A percentile compares a stretch with the other conserved stretches of the same genome.
Evolutionary conservation across 352 stramenopile species (phyloP).

Genomic region (Globisporangium splendens): DNA sequence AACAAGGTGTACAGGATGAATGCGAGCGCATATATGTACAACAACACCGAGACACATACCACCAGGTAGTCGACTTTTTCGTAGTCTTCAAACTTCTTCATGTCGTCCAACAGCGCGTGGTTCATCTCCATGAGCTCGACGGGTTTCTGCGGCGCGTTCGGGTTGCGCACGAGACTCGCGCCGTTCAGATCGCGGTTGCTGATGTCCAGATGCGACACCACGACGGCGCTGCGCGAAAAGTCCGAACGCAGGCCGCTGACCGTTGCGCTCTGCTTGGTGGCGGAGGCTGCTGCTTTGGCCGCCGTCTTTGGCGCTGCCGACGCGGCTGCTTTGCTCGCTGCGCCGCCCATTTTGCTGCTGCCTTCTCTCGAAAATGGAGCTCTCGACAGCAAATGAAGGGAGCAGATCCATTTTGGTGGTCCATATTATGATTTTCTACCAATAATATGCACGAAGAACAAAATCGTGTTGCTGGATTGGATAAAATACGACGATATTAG

Average conservation of each 20-base stretch:
- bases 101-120: slow-evolving; percentile 37
- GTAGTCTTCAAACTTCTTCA: slow-evolving; percentile 51
- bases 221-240: slow-evolving; percentile 33
- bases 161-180: slow-evolving; percentile 19
- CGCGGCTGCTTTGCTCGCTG: slow-evolving; percentile 14
- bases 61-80: slow-evolving; percentile 46
- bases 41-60: slow-evolving; percentile 6
- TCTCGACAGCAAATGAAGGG: neutral
- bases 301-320: slow-evolving; percentile 13
- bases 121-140: slow-evolving; percentile 60
- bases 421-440: neutral
- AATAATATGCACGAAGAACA: neutral
- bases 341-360: slow-evolving; percentile 11
- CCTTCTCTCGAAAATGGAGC: neutral
- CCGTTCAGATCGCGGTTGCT: slow-evolving; percentile 19
- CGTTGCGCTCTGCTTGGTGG: neutral
- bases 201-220: slow-evolving; percentile 23
- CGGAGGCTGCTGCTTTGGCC: neutral
- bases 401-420: slow-evolving; percentile 9
- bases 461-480: neutral
- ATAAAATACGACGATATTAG: neutral
- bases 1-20: too few relatives aligned
- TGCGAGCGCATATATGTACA: too few relatives aligned
- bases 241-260: slow-evolving; percentile 29
- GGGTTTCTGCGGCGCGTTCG: slow-evolving; percentile 10